A percentile compares a stretch with the other conserved stretches of the same genome.
Evolutionary conservation across 2,329 filamentous ascomycete genomes (phyloP).

Genomic region (Cercospora sp.): DNA sequence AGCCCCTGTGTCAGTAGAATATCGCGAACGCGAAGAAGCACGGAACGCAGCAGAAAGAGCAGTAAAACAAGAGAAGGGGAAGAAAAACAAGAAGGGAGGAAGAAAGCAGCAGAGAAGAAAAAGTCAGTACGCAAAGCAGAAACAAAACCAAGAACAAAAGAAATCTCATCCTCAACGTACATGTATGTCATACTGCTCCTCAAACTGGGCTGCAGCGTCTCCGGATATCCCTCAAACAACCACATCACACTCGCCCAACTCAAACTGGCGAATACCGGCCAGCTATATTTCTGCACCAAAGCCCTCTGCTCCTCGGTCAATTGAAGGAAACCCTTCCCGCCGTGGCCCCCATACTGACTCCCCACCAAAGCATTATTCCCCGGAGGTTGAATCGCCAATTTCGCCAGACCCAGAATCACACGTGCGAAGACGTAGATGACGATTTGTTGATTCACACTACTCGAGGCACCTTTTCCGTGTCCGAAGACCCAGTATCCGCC

Average conservation of each 20-base stretch:
- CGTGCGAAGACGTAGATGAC: conserved; percentile 97
- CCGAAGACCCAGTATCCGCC: conserved; percentile 95
- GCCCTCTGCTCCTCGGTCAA: conserved; percentile 43
- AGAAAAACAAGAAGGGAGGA: background rate
- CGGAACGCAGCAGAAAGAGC: conserved; percentile 11
- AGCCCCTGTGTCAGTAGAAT: conserved; percentile 35
- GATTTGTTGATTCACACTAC: conserved; percentile 90
- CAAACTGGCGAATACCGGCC: conserved; percentile 87
- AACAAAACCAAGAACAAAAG: background rate
- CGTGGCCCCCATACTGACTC: conserved; percentile 41
- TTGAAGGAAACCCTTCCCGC: conserved; percentile 45
- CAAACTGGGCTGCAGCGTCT: conserved; percentile 86
- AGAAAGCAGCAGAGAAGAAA: background rate
- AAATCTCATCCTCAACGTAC: conserved; percentile 55
- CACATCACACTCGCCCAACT: conserved; percentile 97
- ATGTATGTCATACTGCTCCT: conserved; percentile 97
- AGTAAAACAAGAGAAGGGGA: background rate
- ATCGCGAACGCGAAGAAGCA: conserved; percentile 6
- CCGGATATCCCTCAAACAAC: conserved; percentile 87
- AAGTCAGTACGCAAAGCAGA: background rate
- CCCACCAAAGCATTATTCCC: conserved; percentile 42
- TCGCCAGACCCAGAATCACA: conserved; percentile 80
- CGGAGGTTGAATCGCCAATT: conserved; percentile 70
- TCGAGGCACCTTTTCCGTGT: conserved; percentile 62
- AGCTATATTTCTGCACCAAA: conserved; percentile 63